Evolutionary conservation across 371 early-diverging fungal genomes (phyloP).

Genomic region (Apophysomyces trapeziformis): DNA sequence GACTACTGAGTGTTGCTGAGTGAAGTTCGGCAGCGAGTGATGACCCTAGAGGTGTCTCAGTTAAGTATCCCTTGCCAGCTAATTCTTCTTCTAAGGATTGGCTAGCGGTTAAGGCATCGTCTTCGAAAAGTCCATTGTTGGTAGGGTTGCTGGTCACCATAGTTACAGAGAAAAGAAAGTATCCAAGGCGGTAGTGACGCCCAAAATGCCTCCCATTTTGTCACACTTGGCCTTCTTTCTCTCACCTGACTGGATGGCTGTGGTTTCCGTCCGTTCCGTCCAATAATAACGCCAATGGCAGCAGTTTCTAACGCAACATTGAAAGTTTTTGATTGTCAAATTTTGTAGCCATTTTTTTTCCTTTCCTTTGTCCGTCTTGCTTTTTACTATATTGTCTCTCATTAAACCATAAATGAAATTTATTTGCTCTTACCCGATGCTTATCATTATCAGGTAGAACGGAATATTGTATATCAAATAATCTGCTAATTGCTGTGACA

Average conservation of each 20-base stretch:
- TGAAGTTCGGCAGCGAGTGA: slow-evolving; percentile 16
- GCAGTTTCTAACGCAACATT: too few species aligned
- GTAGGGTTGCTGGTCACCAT: slow-evolving; percentile 10
- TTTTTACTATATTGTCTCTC: too few species aligned
- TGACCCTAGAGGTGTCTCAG: slow-evolving; percentile 14
- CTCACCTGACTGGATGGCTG: background rate
- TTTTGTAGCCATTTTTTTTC: too few species aligned
- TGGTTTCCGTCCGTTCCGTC: too few species aligned
- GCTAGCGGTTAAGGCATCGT: slow-evolving; percentile 17
- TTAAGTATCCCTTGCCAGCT: slow-evolving; percentile 12
- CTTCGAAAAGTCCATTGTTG: slow-evolving; percentile 4
- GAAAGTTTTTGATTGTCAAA: too few species aligned
- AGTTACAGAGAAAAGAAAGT: slow-evolving; percentile 4
- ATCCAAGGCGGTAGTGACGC: background rate
- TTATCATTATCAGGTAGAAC: too few species aligned
- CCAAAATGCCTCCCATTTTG: slow-evolving; percentile 8
- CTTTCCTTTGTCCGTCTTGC: too few species aligned
- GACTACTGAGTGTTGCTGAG: slow-evolving; percentile 10
- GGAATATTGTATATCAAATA: too few species aligned
- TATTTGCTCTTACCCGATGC: too few species aligned
- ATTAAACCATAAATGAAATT: too few species aligned
- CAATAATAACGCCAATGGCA: too few species aligned
- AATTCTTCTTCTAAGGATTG: slow-evolving; percentile 16
- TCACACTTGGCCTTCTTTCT: background rate
- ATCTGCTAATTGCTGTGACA: too few species aligned